These are phyloP conservation scores for Sclerotinia subarctica DNA, from an alignment of 2,329 filamentous ascomycete species.

Conservation along the genomic window DNA sequence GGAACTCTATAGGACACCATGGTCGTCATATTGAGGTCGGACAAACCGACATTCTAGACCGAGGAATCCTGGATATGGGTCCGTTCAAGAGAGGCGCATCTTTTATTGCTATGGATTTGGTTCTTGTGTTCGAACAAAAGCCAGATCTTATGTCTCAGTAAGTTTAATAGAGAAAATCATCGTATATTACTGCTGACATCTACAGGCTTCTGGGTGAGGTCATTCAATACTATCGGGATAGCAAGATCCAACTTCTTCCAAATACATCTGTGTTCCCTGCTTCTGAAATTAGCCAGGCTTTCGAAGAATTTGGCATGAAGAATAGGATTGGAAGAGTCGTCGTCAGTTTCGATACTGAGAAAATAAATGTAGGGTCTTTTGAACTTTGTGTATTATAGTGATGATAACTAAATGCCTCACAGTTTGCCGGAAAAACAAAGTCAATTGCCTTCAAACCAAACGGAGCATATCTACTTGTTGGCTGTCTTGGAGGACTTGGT, in stretches of 20 bases:
- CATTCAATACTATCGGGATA: constrained; percentile 6
- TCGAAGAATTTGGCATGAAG: background rate
- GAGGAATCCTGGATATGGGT: constrained; percentile 3
- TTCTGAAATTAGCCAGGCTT: background rate
- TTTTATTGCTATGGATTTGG: constrained; percentile 19
- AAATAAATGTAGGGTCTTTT: background rate
- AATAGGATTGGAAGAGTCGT: constrained; percentile 17
- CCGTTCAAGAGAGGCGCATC: constrained; percentile 12
- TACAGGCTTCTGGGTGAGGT: background rate
- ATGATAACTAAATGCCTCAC: background rate
- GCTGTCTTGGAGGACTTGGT: constrained; percentile 28
- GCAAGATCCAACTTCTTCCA: background rate
- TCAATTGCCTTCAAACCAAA: constrained; percentile 13
- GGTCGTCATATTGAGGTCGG: constrained; percentile 41
- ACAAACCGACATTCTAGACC: constrained; percentile 32
- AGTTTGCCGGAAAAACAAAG: background rate
- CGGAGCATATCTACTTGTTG: constrained; percentile 23
- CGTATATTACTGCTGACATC: background rate
- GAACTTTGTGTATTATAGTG: background rate
- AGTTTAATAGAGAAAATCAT: background rate
- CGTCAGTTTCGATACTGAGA: constrained; percentile 5
- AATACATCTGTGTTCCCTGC: background rate
- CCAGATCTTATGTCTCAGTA: constrained; percentile 2
- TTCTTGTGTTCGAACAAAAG: background rate
- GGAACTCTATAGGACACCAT: constrained; percentile 39